phyloP scores from a whole-genome alignment of 345 rosid species.

The Eucalyptus fibrosa region DNA sequence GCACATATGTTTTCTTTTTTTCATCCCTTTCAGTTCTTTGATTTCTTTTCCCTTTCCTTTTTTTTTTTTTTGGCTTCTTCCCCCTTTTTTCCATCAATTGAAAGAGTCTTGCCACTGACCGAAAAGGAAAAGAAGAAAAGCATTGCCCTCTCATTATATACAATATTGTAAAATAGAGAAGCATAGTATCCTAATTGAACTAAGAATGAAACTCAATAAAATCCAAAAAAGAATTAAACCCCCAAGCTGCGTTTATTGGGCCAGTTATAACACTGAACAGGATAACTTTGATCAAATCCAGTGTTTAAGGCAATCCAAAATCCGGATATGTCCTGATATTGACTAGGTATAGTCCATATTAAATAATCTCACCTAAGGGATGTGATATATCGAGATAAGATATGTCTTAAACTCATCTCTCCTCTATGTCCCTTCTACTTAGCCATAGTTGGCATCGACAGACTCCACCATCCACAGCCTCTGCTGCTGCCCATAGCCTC shows the following conservation, averaged over 20 bases:
- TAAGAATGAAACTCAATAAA: not conserved
- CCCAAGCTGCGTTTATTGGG: not conserved
- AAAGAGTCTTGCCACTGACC: not conserved
- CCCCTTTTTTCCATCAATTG: not conserved
- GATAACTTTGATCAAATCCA: not conserved
- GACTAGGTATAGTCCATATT: not conserved
- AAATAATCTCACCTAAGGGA: not conserved
- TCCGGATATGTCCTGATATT: not conserved
- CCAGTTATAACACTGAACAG: not conserved
- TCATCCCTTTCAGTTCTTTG: not conserved
- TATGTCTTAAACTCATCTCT: not conserved
- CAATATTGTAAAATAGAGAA: not conserved
- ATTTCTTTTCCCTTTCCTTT: not conserved
- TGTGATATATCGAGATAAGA: not conserved
- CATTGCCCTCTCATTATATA: not conserved
- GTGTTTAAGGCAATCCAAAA: not conserved
- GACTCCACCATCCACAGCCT: not conserved
- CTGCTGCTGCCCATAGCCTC: not conserved
- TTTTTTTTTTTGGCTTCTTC: not conserved
- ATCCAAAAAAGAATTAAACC: not conserved
- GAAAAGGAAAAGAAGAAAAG: not conserved
- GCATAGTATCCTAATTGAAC: not conserved
- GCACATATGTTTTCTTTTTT: not conserved
- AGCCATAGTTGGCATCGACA: not conserved
- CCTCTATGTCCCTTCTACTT: not conserved